Conservation (phyloP, 2,329 filamentous ascomycete genomes). For the Cladophialophora yegresii region DNA sequence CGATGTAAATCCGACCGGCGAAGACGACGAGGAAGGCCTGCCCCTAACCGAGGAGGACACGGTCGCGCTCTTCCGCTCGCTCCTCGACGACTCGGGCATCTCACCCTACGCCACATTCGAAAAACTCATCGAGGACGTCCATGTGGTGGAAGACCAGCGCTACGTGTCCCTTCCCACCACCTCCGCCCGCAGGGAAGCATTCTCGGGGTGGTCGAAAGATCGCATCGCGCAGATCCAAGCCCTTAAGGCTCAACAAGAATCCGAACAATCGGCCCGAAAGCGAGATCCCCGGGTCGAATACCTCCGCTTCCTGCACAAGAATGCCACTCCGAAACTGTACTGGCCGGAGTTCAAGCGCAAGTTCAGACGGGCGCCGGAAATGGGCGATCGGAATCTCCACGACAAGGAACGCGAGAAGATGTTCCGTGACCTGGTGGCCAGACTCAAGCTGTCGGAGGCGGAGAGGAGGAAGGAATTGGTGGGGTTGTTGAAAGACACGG, state of each 20-base stretch:
- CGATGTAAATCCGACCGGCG: slow-evolving; percentile 58
- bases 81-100: slow-evolving; percentile 78
- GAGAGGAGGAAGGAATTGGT: slow-evolving; percentile 51
- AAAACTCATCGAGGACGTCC: slow-evolving; percentile 77
- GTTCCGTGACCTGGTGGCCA: slow-evolving; percentile 51
- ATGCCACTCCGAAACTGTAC: slow-evolving; percentile 88
- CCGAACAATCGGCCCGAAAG: background rate
- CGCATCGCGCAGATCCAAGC: slow-evolving; percentile 73
- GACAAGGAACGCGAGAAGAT: slow-evolving; percentile 54
- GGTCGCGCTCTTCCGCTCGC: slow-evolving; percentile 74
- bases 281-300: slow-evolving; percentile 78
- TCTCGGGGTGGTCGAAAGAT: slow-evolving; percentile 78
- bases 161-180: slow-evolving; percentile 84
- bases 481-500: slow-evolving; percentile 44
- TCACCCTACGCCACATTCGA: slow-evolving; percentile 93
- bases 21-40: slow-evolving; percentile 70
- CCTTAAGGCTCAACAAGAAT: slow-evolving; percentile 53
- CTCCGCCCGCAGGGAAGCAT: slow-evolving; percentile 77
- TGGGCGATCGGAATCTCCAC: slow-evolving; percentile 56
- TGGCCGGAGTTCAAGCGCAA: slow-evolving; percentile 97
- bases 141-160: slow-evolving; percentile 78
- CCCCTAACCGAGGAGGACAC: slow-evolving; percentile 75
- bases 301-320: slow-evolving; percentile 74
- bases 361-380: slow-evolving; percentile 74
- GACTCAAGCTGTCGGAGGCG: slow-evolving; percentile 50